These are phyloP conservation scores for Panicum miliaceum DNA, from an alignment of 176 grass and related monocot genomes.

Conservation along the genomic window DNA sequence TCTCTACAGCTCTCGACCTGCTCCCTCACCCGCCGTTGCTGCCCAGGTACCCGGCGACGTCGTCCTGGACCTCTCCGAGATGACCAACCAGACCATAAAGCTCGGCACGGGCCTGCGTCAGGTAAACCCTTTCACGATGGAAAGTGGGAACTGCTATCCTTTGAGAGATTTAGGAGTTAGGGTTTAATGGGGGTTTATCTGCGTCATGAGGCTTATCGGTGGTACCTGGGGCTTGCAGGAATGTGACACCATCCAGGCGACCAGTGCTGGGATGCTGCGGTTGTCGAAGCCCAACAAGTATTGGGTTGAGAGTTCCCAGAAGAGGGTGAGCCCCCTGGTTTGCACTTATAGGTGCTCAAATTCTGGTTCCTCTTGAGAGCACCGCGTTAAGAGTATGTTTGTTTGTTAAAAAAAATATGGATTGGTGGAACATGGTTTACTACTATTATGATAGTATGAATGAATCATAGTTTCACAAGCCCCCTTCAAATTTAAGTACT, in stretches of 20 bases:
- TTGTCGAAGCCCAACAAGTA: conserved; percentile 94
- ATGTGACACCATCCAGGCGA: conserved; percentile 71
- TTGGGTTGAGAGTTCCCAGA: conserved; percentile 92
- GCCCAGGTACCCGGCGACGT: conserved; percentile 77
- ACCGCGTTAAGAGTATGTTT: background rate
- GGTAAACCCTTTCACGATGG: conserved; percentile 48
- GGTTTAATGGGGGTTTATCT: conserved; percentile 33
- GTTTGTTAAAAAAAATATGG: background rate
- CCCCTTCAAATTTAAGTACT: background rate
- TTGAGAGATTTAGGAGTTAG: conserved; percentile 31
- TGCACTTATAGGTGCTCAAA: background rate
- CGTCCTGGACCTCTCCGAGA: conserved; percentile 72
- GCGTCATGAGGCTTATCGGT: conserved; percentile 5
- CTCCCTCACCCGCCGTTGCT: conserved; percentile 20
- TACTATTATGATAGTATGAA: background rate
- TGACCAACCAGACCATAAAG: conserved; percentile 90
- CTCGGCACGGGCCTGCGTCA: conserved; percentile 73
- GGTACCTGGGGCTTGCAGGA: conserved; percentile 51
- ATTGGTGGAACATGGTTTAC: background rate
- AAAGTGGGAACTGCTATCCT: background rate
- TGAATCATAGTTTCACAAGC: background rate
- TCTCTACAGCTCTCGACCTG: background rate
- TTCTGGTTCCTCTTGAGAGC: background rate
- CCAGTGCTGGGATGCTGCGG: conserved; percentile 67
- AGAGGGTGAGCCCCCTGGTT: conserved; percentile 63